Evolutionary conservation across 1,284 basidiomycete species (phyloP), one percentile per base, ranked within the genome.

Genomic region (Ustilago curta): DNA sequence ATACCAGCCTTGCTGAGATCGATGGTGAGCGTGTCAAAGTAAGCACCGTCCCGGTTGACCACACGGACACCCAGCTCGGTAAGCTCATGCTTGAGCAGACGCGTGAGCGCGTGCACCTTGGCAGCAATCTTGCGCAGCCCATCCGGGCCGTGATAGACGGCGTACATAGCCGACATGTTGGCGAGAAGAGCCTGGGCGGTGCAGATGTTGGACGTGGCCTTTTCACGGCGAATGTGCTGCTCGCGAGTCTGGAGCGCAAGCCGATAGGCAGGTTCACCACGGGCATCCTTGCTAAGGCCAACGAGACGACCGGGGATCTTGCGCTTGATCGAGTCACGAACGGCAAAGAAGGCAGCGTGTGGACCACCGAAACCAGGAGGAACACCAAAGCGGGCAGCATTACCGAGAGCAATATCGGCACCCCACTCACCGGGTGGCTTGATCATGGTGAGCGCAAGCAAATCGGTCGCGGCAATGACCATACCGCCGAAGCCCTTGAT

Each of bases 401-500:
- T 98, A 44, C 96, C 96, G 57, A 96, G 88, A 3, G 95, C 95
- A 75, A 99, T 91, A 85, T 99, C 96, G 37, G 95, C 95, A 52
- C 96, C 96, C 94, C 96, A 98, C 88, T 98, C 96, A 63, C 96
- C 96, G 12, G 96, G 96, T 25, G 96, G 94, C 83, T 93, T 94
- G 79, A 99, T 89, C 89, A 95, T 90, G 8, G 95, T 95, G 82
- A 98, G 88, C 2, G 96, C 94, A 31, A 99, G 88, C 53, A 99
- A 89, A 86, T 99, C 96, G 14, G 94, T 94, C 12, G 94, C 94
- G 75, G 91, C 93, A 23, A 92, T 89, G 55, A 96, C 89, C 70
- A 97, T 89, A 45, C 89, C 94, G 40, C 92, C 92, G 19, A 88
- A 83, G n/a, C 88, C 87, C 85, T 98, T 95, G 37, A 92, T 89